phyloP scores from a whole-genome alignment of 257 asterid genomes.

The Ilex aquifolium region DNA sequence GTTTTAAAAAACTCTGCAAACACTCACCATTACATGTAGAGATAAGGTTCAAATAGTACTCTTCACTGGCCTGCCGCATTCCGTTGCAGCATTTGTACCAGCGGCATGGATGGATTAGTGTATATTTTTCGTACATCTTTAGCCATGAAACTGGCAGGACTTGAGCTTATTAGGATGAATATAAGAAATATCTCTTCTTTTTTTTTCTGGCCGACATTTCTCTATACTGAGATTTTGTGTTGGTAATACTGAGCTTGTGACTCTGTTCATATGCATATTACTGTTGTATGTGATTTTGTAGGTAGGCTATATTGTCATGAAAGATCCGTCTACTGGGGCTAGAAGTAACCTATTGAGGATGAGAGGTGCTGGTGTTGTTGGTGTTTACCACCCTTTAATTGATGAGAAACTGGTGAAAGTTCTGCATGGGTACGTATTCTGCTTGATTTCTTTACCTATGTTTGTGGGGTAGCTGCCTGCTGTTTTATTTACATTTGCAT shows the following conservation, averaged over 20 bases:
- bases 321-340: conserved; percentile 54
- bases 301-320: conserved; percentile 97
- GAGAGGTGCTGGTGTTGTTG: conserved; percentile 79
- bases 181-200: not conserved
- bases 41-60: not conserved
- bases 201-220: not conserved
- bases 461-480: not conserved
- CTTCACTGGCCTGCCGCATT: not conserved
- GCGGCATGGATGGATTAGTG: not conserved
- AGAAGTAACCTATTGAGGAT: conserved; percentile 64
- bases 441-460: too few relatives aligned
- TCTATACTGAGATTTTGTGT: too few relatives aligned
- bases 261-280: not conserved
- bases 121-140: too few relatives aligned
- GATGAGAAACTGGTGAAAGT: conserved; percentile 65
- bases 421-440: conserved; percentile 57
- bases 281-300: conserved; percentile 29
- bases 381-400: conserved; percentile 82
- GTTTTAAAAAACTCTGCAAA: not conserved
- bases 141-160: not conserved
- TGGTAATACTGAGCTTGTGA: not conserved
- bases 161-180: not conserved
- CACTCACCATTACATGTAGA: not conserved
- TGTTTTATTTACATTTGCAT: not conserved
- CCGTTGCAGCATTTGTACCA: not conserved